Evolutionary conservation across 768 basidiomycete species (phyloP), one percentile per base, ranked within the genome.

Genomic region (Russula abietina): DNA sequence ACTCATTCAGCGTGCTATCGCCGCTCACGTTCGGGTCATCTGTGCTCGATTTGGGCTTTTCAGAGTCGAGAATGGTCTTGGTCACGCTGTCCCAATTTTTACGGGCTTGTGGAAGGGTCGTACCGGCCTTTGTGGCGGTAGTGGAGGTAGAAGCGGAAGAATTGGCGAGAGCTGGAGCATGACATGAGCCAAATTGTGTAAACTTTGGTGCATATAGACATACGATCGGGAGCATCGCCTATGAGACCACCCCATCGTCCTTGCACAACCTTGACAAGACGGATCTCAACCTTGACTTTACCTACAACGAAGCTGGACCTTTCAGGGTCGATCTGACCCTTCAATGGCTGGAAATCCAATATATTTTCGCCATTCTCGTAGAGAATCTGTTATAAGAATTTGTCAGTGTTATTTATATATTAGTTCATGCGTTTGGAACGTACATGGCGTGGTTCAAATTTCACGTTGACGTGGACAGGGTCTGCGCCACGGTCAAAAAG

Each of bases 71-170:
- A 63, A 91, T 87, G 22, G 80, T 76, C 36, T 79, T 79, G 3
- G 91, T 89, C 67, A 95, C 82, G 8, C 81, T 83, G 59, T 96
- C 94, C 96, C 96, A 99, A 69, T 99, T 93, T 79, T 91, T 94
- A 61, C 71, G 77, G 65, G 75, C 77, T 67, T 77, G 77, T 10
- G 73, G 67, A n/a, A 78, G 73, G 1, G 77, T 71, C 39, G 77
- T 72, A 11, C 60, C 67, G 14, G 67, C 64, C 38, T 61, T 61
- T 17, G 75, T 66, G 16, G 77, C 65, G 30, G 74, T 57, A 36
- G 72, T 53, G 51, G 73, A 62, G 67, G 73, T 61, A 49, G 72
- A 46, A 32, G 45, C 45, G 10, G 69, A 61, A 11, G 62, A 61
- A 55, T 38, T 49, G 17, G 75, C 73, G 60, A 76, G 68, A 24